Conservation (phyloP, 768 basidiomycete genomes). For the Tremella fuciformis region DNA sequence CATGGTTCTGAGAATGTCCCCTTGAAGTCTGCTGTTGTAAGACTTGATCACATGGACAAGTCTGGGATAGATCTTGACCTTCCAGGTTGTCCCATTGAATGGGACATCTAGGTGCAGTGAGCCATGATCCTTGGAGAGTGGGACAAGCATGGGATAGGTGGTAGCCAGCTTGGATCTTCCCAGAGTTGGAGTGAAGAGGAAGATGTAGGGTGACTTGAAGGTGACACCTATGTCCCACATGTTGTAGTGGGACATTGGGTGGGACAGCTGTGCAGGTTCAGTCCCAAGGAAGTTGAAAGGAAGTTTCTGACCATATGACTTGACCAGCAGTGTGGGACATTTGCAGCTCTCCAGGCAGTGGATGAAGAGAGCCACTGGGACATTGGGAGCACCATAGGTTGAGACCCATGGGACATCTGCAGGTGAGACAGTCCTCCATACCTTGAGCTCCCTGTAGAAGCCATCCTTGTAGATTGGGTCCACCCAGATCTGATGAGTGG, state of each 20-base stretch:
- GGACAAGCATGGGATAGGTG: constrained; percentile 14
- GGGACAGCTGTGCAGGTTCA: constrained; percentile 22
- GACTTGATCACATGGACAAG: no score
- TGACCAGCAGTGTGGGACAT: constrained; percentile 17
- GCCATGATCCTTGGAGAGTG: constrained; percentile 17
- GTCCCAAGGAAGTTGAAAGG: constrained; percentile 12
- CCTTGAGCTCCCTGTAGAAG: background rate
- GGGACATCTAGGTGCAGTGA: constrained; percentile 14
- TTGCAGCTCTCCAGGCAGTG: constrained; percentile 15
- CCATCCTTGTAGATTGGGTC: no score
- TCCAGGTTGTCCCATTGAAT: constrained; percentile 2
- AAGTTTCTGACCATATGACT: constrained; percentile 29
- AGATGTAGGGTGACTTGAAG: no score
- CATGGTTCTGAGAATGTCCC: constrained; percentile 13
- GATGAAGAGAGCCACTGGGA: constrained; percentile 19
- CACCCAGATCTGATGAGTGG: background rate
- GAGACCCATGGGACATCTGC: background rate
- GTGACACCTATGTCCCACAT: constrained; percentile 17
- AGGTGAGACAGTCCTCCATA: constrained; percentile 3
- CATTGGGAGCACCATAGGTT: constrained; percentile 13
- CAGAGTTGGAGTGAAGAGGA: constrained; percentile 12
- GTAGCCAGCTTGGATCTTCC: background rate
- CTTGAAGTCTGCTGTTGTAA: constrained; percentile 28
- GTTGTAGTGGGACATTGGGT: constrained; percentile 10
- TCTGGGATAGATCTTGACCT: constrained; percentile 28